Percentiles rank a stretch among this genome's conserved stretches.
These are phyloP conservation scores for Xylaria bambusicola DNA, from an alignment of 495 filamentous ascomycete genomes.

Conservation along the genomic window DNA sequence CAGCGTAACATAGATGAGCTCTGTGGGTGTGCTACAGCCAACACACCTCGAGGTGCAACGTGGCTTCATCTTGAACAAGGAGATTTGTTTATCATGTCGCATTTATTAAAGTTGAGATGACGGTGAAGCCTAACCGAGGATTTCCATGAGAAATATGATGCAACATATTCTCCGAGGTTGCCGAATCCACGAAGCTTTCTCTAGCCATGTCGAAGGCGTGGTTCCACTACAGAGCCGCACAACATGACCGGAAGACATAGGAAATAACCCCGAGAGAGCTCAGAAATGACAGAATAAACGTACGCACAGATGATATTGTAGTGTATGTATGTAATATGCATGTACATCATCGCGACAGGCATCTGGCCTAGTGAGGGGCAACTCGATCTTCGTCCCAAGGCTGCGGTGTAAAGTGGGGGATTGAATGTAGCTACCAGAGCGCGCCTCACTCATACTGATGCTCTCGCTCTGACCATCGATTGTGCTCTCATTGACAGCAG, in stretches of 20 bases:
- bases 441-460: neutral
- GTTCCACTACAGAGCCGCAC: conserved; percentile 11
- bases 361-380: neutral
- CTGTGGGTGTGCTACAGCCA: neutral
- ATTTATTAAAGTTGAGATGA: neutral
- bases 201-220: neutral
- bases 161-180: neutral
- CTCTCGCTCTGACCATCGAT: neutral
- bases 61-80: too few relatives aligned
- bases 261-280: neutral
- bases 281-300: neutral
- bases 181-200: neutral
- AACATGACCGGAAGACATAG: neutral
- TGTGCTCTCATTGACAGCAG: neutral
- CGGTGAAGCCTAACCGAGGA: conserved; percentile 3
- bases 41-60: too few relatives aligned
- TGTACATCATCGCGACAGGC: neutral
- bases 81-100: too few relatives aligned
- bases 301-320: too few relatives aligned
- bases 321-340: neutral
- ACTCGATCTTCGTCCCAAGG: neutral
- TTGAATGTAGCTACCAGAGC: neutral
- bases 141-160: neutral
- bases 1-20: neutral
- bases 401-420: neutral